A percentile compares a stretch with the other conserved stretches of the same genome.
These are phyloP conservation scores for Sclerotiophoma versabilis DNA, from an alignment of 2,329 filamentous ascomycete genomes.

Conservation along the genomic window DNA sequence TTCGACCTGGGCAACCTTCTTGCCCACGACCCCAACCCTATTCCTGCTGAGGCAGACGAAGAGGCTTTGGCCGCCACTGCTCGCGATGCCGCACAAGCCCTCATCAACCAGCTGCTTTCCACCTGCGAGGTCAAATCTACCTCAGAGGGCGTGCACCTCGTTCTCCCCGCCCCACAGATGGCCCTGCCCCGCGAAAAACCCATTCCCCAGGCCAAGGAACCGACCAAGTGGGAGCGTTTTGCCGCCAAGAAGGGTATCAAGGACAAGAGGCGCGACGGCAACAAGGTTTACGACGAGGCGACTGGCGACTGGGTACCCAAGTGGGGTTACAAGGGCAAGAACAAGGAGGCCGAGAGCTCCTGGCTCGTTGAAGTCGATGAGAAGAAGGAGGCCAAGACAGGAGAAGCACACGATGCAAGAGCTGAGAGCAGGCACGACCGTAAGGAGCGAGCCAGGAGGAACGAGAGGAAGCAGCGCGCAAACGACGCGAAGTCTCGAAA, in stretches of 20 bases:
- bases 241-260: constrained; percentile 97
- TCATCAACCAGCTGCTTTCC: constrained; percentile 93
- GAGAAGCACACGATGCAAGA: constrained; percentile 65
- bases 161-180: constrained; percentile 74
- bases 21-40: constrained; percentile 85
- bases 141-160: constrained; percentile 74
- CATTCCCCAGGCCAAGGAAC: constrained; percentile 78
- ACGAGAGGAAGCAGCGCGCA: constrained; percentile 53
- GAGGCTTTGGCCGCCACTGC: constrained; percentile 74
- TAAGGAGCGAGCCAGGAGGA: constrained; percentile 53
- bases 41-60: constrained; percentile 68
- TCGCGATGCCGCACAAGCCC: constrained; percentile 86
- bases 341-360: constrained; percentile 81
- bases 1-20: constrained; percentile 91
- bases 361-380: constrained; percentile 94
- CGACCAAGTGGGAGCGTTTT: constrained; percentile 96
- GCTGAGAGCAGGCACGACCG: constrained; percentile 68
- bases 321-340: constrained; percentile 93
- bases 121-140: constrained; percentile 81
- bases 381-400: constrained; percentile 68
- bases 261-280: constrained; percentile 81
- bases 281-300: constrained; percentile 84
- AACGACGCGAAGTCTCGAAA: constrained; percentile 74
- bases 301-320: constrained; percentile 89
- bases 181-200: constrained; percentile 89